Percentiles rank a stretch among this genome's conserved stretches.
Conservation (phyloP, 2,329 filamentous ascomycete species). For the Berkeleyomyces basicola region DNA sequence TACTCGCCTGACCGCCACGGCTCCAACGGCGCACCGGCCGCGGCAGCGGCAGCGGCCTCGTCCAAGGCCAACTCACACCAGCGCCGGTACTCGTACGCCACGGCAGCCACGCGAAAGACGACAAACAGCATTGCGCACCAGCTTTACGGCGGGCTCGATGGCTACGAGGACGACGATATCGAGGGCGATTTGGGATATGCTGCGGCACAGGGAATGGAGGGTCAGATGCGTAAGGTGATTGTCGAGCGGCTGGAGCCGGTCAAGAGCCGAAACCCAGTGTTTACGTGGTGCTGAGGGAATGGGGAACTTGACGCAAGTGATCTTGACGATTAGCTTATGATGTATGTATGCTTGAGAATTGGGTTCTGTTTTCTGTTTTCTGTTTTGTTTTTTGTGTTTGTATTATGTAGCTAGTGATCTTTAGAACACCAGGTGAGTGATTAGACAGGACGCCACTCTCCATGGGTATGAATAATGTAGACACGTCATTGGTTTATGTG, state of each 20-base stretch:
- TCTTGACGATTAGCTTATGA: not conserved
- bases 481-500: not conserved
- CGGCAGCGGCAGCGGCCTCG: constrained; percentile 24
- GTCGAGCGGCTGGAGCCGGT: constrained; percentile 91
- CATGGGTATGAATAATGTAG: not conserved
- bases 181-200: constrained; percentile 92
- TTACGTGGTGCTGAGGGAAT: constrained; percentile 70
- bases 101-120: constrained; percentile 29
- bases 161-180: constrained; percentile 54
- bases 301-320: not conserved
- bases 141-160: constrained; percentile 38
- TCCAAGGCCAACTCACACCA: constrained; percentile 18
- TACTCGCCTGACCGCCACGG: constrained; percentile 30
- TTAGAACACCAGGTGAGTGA: not conserved
- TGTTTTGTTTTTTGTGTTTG: not conserved
- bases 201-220: constrained; percentile 85
- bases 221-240: constrained; percentile 82
- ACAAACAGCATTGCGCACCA: constrained; percentile 37
- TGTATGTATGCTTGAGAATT: not conserved
- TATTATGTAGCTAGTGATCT: not conserved
- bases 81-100: constrained; percentile 37
- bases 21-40: constrained; percentile 5
- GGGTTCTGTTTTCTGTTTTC: not conserved
- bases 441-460: not conserved
- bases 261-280: constrained; percentile 87